These are phyloP conservation scores for Umbelopsis sp. DNA, from an alignment of 371 early-diverging fungal genomes.

Conservation along the genomic window DNA sequence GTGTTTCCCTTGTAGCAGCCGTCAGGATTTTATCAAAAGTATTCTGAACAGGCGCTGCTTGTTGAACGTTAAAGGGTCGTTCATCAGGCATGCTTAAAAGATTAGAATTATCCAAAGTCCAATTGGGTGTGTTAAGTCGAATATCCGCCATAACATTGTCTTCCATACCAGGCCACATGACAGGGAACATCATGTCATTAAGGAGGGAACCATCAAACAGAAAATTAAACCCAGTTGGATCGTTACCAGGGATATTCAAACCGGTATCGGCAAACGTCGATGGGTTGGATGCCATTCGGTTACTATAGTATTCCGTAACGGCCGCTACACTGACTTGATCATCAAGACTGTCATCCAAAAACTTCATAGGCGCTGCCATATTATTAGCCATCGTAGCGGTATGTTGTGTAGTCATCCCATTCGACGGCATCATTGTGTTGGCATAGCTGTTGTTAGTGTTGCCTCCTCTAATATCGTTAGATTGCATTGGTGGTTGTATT, in stretches of 20 bases:
- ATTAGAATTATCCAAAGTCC: conserved; percentile 7
- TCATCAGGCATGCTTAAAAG: conserved; percentile 12
- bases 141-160: conserved; percentile 9
- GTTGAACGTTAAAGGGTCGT: conserved; percentile 9
- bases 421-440: background rate
- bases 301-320: conserved; percentile 4
- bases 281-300: conserved; percentile 10
- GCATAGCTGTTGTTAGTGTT: background rate
- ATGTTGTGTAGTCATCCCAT: background rate
- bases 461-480: background rate
- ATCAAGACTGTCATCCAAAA: background rate
- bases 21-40: background rate
- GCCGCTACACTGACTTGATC: background rate
- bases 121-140: background rate
- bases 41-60: background rate
- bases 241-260: conserved; percentile 9
- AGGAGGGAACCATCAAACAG: conserved; percentile 19
- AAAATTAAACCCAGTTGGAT: conserved; percentile 16
- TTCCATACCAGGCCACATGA: conserved; percentile 4
- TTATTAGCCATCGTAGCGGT: no score
- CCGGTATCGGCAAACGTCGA: background rate
- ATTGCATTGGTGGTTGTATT: background rate
- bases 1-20: background rate
- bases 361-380: conserved; percentile 1
- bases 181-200: conserved; percentile 18